A percentile compares a stretch with the other conserved stretches of the same genome.
Conservation (phyloP, 257 asterid genomes). For the Plantago major region DNA sequence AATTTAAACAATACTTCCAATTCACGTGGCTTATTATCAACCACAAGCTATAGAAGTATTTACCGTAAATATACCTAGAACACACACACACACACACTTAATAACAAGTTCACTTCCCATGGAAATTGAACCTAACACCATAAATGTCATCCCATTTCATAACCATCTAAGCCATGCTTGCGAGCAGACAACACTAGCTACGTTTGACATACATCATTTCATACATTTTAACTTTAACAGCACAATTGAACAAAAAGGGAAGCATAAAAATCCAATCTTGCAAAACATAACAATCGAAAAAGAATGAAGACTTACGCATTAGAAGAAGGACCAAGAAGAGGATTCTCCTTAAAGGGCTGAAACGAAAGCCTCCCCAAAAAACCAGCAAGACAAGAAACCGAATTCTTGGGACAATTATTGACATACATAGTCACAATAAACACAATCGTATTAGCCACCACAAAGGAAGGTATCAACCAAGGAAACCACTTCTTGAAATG, state of each 20-base stretch:
- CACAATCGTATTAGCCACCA: conserved; percentile 53
- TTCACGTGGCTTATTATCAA: too few relatives aligned
- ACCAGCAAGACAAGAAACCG: conserved; percentile 52
- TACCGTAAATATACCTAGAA: too few relatives aligned
- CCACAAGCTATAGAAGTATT: too few relatives aligned
- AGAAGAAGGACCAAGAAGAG: conserved; percentile 92
- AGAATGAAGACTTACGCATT: conserved; percentile 38
- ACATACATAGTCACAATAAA: conserved; percentile 65
- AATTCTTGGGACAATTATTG: conserved; percentile 69
- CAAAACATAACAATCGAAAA: neutral
- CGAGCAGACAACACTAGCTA: too few relatives aligned
- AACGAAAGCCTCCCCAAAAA: conserved; percentile 76
- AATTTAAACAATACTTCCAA: too few relatives aligned
- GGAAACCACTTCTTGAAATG: conserved; percentile 70
- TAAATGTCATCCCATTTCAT: too few relatives aligned
- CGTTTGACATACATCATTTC: too few relatives aligned
- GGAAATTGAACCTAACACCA: too few relatives aligned
- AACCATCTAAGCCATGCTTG: too few relatives aligned
- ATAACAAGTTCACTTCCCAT: too few relatives aligned
- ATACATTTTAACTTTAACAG: neutral
- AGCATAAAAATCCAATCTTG: neutral
- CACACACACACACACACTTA: too few relatives aligned
- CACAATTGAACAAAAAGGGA: conserved; percentile 5
- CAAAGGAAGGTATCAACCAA: conserved; percentile 71
- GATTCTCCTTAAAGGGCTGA: conserved; percentile 87